phyloP scores from a whole-genome alignment of 495 filamentous ascomycete genomes.

The Xylaria acuta region DNA sequence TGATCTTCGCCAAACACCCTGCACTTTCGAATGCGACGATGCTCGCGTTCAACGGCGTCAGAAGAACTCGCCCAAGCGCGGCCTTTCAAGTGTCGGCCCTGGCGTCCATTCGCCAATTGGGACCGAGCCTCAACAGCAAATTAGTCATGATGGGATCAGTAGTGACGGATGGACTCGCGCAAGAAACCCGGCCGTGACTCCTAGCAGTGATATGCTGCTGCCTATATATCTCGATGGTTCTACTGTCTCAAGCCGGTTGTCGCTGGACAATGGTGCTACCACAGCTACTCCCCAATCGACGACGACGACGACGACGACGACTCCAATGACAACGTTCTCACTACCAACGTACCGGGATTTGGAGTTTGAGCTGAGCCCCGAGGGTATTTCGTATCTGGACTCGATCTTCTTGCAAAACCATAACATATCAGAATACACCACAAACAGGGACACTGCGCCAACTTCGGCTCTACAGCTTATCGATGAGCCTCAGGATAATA shows the following conservation, averaged over 20 bases:
- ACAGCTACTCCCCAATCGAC: neutral
- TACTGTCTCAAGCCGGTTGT: neutral
- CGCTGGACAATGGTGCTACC: neutral
- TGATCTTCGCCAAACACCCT: conserved; percentile 16
- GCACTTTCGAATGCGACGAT: conserved; percentile 20
- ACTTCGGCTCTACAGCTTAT: neutral
- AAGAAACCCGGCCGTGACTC: neutral
- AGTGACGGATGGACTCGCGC: neutral
- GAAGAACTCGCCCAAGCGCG: conserved; percentile 3
- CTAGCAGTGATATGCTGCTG: neutral
- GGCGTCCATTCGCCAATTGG: neutral
- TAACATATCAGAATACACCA: neutral
- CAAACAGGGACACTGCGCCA: neutral
- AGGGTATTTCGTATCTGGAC: conserved; percentile 25
- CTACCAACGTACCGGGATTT: conserved; percentile 5
- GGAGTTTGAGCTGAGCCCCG: conserved; percentile 5
- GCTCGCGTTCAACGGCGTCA: conserved; percentile 6
- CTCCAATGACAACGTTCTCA: neutral
- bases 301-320: neutral
- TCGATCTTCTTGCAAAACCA: conserved; percentile 15
- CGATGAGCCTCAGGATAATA: neutral
- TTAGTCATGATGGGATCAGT: neutral
- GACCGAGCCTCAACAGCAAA: neutral
- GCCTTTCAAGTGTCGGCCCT: neutral
- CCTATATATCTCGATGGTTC: neutral